Evolutionary conservation across 768 basidiomycete genomes (phyloP).

Genomic region (Boletus vinaceobasis): DNA sequence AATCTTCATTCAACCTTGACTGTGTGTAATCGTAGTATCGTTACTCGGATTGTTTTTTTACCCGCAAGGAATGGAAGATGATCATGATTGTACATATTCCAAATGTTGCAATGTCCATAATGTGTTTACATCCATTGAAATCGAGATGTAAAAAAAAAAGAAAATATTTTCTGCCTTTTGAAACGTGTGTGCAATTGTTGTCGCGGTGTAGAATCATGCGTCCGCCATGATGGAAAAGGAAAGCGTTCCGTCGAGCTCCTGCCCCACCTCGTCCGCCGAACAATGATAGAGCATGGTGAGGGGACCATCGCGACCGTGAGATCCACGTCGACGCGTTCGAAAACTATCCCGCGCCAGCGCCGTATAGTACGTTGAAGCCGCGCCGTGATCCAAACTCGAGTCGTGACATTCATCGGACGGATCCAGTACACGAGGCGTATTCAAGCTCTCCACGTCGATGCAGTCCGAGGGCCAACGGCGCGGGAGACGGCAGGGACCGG

Average conservation of each 20-base stretch:
- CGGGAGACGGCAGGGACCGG: not conserved
- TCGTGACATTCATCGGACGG: not conserved
- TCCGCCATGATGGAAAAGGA: constrained; percentile 4
- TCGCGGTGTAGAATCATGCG: not conserved
- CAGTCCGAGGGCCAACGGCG: not conserved
- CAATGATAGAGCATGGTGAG: constrained; percentile 3
- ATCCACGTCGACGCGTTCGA: not conserved
- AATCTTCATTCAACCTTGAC: constrained; percentile 22
- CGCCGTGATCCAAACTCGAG: not conserved
- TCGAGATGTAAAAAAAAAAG: not conserved
- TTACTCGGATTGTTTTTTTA: constrained; percentile 16
- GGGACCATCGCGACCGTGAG: constrained; percentile 1
- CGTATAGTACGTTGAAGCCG: not conserved
- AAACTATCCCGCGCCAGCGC: not conserved
- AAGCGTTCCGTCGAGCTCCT: constrained; percentile 2
- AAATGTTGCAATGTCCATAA: not conserved
- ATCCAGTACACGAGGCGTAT: not conserved
- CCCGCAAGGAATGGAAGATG: constrained; percentile 27
- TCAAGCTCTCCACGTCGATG: not conserved
- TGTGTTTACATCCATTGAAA: constrained; percentile 1
- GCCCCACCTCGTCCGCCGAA: constrained; percentile 4
- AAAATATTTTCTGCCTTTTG: not conserved
- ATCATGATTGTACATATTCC: constrained; percentile 26
- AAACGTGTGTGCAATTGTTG: too few species aligned
- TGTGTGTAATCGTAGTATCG: constrained; percentile 30